Conservation (phyloP, 805 yeast species). For the Alloascoidea hylecoeti region DNA sequence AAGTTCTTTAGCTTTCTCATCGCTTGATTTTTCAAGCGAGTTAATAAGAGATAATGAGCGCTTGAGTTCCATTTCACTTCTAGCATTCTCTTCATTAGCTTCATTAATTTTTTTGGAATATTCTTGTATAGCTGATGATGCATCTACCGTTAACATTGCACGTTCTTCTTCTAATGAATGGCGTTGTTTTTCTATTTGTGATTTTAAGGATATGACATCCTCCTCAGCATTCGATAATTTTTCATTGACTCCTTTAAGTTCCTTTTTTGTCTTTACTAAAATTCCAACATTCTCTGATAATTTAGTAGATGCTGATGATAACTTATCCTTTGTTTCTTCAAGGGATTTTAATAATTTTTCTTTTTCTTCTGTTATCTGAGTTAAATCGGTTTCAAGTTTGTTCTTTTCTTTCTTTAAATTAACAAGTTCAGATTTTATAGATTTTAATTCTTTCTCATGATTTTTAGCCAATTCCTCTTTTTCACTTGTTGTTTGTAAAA, state of each 20-base stretch:
- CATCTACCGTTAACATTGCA: not conserved
- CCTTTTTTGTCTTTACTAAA: conserved; percentile 4
- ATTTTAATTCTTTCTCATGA: not conserved
- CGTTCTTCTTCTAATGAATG: not conserved
- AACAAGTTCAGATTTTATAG: conserved; percentile 3
- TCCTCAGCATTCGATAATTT: conserved; percentile 1
- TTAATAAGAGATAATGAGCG: not conserved
- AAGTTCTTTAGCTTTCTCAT: conserved; percentile 3
- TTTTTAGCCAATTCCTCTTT: conserved; percentile 2
- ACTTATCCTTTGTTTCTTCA: no score
- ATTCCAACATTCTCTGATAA: no score
- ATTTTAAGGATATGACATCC: not conserved
- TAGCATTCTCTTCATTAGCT: no score
- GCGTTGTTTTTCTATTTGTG: not conserved
- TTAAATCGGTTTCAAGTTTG: not conserved
- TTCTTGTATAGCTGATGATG: conserved; percentile 6
- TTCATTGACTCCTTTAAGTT: not conserved
- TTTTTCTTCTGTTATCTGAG: not conserved
- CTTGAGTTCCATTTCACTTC: no score
- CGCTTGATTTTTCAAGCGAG: conserved; percentile 2
- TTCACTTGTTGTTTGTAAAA: conserved; percentile 2
- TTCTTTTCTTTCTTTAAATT: not conserved
- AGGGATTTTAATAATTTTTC: no score
- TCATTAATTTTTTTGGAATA: conserved; percentile 11
- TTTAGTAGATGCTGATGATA: no score